These are phyloP conservation scores for Vicia faba DNA, from an alignment of 306 rosid genomes.

Conservation along the genomic window DNA sequence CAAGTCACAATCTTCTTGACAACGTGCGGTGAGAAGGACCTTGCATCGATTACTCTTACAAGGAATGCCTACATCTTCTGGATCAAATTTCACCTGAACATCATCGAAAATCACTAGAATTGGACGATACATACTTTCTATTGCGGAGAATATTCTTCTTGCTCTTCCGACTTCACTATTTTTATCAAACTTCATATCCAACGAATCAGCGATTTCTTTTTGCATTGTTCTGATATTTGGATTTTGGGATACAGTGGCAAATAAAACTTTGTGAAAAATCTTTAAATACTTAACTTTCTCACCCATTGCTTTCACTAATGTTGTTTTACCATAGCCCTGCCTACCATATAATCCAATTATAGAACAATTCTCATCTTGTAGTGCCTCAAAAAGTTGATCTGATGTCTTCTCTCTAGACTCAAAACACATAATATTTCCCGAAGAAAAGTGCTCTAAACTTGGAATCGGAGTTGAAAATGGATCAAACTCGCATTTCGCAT, in stretches of 20 bases:
- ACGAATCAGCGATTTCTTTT: slow-evolving; percentile 24
- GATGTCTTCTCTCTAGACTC: neutral
- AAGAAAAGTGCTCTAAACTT: neutral
- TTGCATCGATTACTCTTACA: neutral
- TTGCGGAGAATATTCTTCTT: neutral
- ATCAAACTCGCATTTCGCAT: neutral
- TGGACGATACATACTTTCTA: neutral
- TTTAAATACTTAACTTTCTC: slow-evolving; percentile 1
- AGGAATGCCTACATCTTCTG: slow-evolving; percentile 33
- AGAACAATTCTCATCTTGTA: neutral
- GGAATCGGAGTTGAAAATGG: slow-evolving; percentile 20
- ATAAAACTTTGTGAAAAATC: neutral
- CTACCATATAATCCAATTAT: slow-evolving; percentile 12
- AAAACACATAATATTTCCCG: neutral
- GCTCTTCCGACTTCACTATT: slow-evolving; percentile 9
- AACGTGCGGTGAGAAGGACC: neutral
- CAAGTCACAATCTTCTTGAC: slow-evolving; percentile 7
- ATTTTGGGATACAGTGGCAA: slow-evolving; percentile 11
- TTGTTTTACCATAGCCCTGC: slow-evolving; percentile 33
- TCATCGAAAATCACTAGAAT: slow-evolving; percentile 32
- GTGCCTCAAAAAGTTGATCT: neutral
- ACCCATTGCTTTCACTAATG: slow-evolving; percentile 22
- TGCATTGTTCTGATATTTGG: slow-evolving; percentile 11
- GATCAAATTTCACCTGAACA: slow-evolving; percentile 19
- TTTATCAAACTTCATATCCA: neutral